These are phyloP conservation scores for Elymus sibiricus DNA, from an alignment of 176 grass and related monocot species.

Conservation along the genomic window DNA sequence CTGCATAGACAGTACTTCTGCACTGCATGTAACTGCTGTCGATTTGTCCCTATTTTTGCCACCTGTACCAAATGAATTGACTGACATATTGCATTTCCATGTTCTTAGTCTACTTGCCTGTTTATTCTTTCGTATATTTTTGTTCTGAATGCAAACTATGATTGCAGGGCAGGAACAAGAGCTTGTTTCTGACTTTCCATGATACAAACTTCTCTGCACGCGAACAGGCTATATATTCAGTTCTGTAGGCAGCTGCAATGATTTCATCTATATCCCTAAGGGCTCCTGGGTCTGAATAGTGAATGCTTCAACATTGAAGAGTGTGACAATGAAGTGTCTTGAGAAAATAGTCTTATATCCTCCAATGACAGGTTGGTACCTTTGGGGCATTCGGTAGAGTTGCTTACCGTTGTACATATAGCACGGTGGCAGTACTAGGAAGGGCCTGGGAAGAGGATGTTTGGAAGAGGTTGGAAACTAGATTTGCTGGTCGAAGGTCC, in stretches of 20 bases:
- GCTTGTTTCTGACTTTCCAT: background rate
- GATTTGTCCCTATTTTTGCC: background rate
- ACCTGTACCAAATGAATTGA: background rate
- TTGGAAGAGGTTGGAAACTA: background rate
- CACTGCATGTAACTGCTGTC: background rate
- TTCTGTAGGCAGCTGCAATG: background rate
- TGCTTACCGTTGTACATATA: background rate
- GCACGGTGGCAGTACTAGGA: background rate
- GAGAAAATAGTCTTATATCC: background rate
- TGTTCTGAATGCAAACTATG: background rate
- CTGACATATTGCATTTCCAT: background rate
- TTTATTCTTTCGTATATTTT: background rate
- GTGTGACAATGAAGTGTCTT: background rate
- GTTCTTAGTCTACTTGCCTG: background rate
- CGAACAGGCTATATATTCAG: background rate
- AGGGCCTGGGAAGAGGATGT: background rate
- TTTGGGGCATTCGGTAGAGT: background rate
- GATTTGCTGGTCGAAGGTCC: background rate
- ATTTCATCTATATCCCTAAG: background rate
- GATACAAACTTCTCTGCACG: background rate
- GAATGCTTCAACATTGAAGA: background rate
- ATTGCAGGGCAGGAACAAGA: background rate
- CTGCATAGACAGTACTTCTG: background rate
- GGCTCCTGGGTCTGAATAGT: background rate
- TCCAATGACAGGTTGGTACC: background rate